Base-by-base conservation (phyloP, 805 yeast species). In the Spathaspora gorwiae region DNA sequence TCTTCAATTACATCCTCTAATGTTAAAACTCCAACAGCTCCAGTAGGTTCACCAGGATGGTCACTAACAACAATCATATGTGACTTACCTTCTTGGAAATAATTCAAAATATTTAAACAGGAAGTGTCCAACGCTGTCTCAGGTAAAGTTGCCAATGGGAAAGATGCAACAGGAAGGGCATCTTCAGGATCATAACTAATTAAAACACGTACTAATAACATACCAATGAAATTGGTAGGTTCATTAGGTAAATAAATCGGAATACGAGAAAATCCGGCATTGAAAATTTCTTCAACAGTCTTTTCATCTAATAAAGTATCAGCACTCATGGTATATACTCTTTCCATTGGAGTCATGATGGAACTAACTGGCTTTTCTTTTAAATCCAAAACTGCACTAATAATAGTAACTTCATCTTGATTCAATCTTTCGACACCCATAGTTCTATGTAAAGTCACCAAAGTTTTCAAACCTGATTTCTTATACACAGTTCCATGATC, bases 1-100 rank as follows among this genome's bases (percentile, higher is more conserved):
- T 92, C 99, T 65, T 92, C 99, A 59, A 92, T 94, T n/a, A 92
- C 97, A 60, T 92, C 99, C 66, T 92, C 99, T 49, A 92, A 72
- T 1, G 99, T 92, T 37, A 92, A 72, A 8, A 92, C 95, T 52
- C 99, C 99, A 30, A 85, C 62, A 1, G 97, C 94, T 15, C 97
- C 97, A 35, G 75, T 73, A 1, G 84, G 76, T 54, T 76, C 79
- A 37, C 99, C 99, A 0, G 98, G 98, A 38, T 74, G 73, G 46
- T 82, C 83, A 51, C 92, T 82, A 7, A 92, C 97, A 33, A 90
- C 83, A 56, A 94, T 92, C 99, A 92, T 92, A 66, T 92, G 99
- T 1, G 96, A 84, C 65, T 90, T 90, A 49, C 99, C 99, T 64
- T 92, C 97, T 65, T 92, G 99, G 75, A 94, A 92, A 67, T 92